Evolutionary conservation across 1,284 basidiomycete genomes (phyloP), one percentile per base, ranked within the genome.

Genomic region (Vanrija pseudolonga): DNA sequence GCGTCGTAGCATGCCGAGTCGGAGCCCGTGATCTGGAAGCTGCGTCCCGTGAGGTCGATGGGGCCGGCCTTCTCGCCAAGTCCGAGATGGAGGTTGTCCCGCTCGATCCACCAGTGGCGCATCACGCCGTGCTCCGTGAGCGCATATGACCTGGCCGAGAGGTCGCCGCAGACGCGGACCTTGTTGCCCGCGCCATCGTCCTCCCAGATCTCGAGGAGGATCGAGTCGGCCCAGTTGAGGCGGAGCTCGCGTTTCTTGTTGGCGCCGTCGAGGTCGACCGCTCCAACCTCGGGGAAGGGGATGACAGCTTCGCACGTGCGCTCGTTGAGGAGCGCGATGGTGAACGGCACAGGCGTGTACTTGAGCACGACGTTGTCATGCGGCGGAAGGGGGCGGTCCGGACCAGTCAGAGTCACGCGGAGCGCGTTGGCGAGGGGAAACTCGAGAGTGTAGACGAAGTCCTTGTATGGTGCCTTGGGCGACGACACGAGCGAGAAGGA

Each of bases 61-160:
- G 77, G 77, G 0, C 71, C 77, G 0, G 67, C 76, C 52, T 77
- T 77, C 64, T 79, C 77, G 17, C 77, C 77, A 32, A 78, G 52
- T 14, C 77, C 77, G 23, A 78, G 60, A 54, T 76, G 72, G 17
- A 79, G 41, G 53, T 67, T 66, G 42, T 65, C 60, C 14, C 59
- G 53, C 41, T 66, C 64, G 26, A 68, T 54, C 56, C 60, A 65
- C 67, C 66, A 68, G 59, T 70, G 68, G 19, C 70, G 65, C 47
- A 66, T 68, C 40, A 78, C 62, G 24, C 76, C 76, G 36, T 72
- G 62, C 36, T 74, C 69, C 3, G 72, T 73, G 47, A 74, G 65
- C 19, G 73, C 72, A 52, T 76, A 78, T 8, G 74, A 75, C 44
- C 76, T 65, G 46, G 63, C 61, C 1, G 70, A 68, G 6, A 76